Evolutionary conservation across 352 stramenopile genomes (phyloP).

Genomic region (Phytophthora tubulina): DNA sequence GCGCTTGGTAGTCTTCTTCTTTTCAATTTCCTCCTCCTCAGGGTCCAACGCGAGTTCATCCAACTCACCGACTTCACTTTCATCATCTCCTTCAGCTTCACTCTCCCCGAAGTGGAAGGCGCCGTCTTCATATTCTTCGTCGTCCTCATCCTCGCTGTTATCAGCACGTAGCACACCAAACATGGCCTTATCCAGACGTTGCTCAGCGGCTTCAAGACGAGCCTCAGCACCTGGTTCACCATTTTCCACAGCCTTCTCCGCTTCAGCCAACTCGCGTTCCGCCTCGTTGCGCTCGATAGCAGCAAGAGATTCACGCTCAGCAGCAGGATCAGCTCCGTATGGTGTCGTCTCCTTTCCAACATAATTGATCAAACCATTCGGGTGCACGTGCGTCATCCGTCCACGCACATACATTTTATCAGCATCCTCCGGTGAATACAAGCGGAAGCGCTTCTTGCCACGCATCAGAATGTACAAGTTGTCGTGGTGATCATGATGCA

Average conservation of each 20-base stretch:
- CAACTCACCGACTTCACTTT: constrained; percentile 54
- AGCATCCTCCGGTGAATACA: constrained; percentile 93
- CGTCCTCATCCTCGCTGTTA: constrained; percentile 50
- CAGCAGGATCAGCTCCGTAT: constrained; percentile 75
- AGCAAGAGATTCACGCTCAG: constrained; percentile 66
- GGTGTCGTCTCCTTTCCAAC: constrained; percentile 84
- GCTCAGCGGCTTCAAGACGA: constrained; percentile 67
- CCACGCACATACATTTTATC: constrained; percentile 94
- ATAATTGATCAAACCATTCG: constrained; percentile 98
- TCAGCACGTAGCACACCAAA: constrained; percentile 80
- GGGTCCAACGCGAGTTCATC: constrained; percentile 60
- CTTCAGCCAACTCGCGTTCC: constrained; percentile 64
- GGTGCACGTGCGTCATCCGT: constrained; percentile 86
- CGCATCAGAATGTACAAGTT: constrained; percentile 97
- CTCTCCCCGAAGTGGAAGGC: constrained; percentile 69
- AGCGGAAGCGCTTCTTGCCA: constrained; percentile 95
- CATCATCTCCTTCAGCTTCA: constrained; percentile 61
- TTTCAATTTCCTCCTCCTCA: constrained; percentile 45
- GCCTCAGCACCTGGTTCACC: constrained; percentile 57
- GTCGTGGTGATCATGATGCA: constrained; percentile 99
- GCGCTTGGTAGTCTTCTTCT: constrained; percentile 38
- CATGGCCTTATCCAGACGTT: constrained; percentile 76
- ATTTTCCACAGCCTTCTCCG: constrained; percentile 62
- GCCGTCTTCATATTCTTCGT: constrained; percentile 66
- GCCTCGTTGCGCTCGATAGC: constrained; percentile 69